Conservation (phyloP, 345 rosid species). For the Moricandia moricandioides region DNA sequence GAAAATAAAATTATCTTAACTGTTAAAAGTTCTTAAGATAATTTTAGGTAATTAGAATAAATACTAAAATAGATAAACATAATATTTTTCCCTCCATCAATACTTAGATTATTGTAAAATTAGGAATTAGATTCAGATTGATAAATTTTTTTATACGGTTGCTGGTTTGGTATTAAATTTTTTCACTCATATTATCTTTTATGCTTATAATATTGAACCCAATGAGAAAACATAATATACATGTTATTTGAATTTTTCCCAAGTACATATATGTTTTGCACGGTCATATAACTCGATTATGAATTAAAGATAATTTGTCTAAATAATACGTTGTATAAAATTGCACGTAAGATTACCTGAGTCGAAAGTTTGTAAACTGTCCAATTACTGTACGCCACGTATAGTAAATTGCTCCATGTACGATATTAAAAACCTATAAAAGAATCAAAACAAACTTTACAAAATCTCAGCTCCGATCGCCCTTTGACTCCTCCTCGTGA, state of each 20-base stretch:
- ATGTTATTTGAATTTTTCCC: no score
- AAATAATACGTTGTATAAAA: no score
- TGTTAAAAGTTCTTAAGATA: no score
- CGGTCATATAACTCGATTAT: no score
- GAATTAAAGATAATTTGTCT: no score
- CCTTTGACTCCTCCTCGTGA: not conserved
- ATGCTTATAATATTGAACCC: not conserved
- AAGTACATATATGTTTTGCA: no score
- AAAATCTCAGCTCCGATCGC: conserved; percentile 25
- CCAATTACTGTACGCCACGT: conserved; percentile 6
- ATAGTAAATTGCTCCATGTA: not conserved
- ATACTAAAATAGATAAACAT: no score
- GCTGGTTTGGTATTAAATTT: not conserved
- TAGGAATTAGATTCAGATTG: not conserved
- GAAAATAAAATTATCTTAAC: no score
- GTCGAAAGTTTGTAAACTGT: not conserved
- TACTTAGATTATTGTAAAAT: not conserved
- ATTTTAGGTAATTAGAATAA: no score
- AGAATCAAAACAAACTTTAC: conserved; percentile 12
- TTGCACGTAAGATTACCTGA: not conserved
- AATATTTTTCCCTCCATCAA: no score
- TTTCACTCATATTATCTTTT: not conserved
- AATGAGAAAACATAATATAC: not conserved
- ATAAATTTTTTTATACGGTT: not conserved
- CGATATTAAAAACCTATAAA: conserved; percentile 33